phyloP scores from a whole-genome alignment of 2,329 filamentous ascomycete genomes.

The Pseudocercospora fuligena region DNA sequence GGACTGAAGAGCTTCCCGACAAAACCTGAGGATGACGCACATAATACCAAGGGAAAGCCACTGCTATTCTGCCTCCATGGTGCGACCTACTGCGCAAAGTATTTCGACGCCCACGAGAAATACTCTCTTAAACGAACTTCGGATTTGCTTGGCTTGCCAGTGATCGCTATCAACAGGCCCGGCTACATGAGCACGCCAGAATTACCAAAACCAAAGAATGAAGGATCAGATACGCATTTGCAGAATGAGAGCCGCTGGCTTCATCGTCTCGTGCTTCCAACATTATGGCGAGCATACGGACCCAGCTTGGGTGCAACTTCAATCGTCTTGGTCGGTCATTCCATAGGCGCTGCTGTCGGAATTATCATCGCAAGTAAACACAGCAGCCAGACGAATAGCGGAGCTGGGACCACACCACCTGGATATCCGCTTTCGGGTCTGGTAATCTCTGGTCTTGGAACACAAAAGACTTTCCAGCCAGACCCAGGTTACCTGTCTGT shows the following conservation, averaged over 20 bases:
- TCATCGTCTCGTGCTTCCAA: constrained; percentile 18
- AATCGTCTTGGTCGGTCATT: constrained; percentile 15
- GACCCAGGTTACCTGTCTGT: constrained; percentile 13
- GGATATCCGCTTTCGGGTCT: constrained; percentile 17
- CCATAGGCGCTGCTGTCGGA: constrained; percentile 15
- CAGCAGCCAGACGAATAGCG: constrained; percentile 6
- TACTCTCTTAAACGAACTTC: constrained; percentile 20
- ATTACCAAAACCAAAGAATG: constrained; percentile 16
- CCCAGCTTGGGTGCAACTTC: constrained; percentile 18
- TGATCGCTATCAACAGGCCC: constrained; percentile 21
- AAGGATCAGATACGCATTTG: constrained; percentile 18
- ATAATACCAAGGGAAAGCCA: constrained; percentile 16
- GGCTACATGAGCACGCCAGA: constrained; percentile 22
- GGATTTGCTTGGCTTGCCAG: constrained; percentile 12
- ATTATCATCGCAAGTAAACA: constrained; percentile 16
- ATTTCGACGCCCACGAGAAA: constrained; percentile 20
- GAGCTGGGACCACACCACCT: neutral
- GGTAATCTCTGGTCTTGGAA: constrained; percentile 17
- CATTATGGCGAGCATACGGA: constrained; percentile 19
- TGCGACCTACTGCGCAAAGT: constrained; percentile 15
- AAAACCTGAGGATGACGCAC: constrained; percentile 13
- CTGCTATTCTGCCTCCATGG: constrained; percentile 20
- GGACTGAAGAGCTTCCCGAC: constrained; percentile 18
- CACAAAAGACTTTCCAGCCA: constrained; percentile 15
- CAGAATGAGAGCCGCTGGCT: constrained; percentile 23